These are phyloP conservation scores for Rhodotorula sp. DNA, from an alignment of 1,284 basidiomycete species.

Conservation along the genomic window DNA sequence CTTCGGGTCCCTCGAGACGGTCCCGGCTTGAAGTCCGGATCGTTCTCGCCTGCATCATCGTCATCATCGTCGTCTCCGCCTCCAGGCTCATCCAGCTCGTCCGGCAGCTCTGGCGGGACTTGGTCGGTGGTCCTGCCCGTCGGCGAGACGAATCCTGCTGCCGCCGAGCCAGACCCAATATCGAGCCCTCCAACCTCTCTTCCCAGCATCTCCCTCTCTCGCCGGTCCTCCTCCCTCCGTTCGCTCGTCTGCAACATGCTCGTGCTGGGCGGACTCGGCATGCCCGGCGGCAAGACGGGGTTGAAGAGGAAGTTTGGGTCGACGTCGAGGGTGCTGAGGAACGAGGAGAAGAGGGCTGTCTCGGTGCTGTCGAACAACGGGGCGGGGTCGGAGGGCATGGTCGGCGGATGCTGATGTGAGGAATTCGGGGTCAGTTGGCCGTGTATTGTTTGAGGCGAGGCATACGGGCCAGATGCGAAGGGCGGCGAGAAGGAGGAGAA, in stretches of 20 bases:
- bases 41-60: slow-evolving; percentile 11
- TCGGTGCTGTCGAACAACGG: slow-evolving; percentile 33
- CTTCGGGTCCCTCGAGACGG: background rate
- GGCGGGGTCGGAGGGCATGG: background rate
- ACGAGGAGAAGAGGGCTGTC: slow-evolving; percentile 28
- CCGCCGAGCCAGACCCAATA: background rate
- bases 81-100: background rate
- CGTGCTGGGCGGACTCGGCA: slow-evolving; percentile 30
- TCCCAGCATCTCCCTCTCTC: slow-evolving; percentile 28
- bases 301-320: slow-evolving; percentile 38
- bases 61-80: slow-evolving; percentile 3
- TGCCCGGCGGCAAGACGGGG: slow-evolving; percentile 35
- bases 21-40: slow-evolving; percentile 13
- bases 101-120: no score
- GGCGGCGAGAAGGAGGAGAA: slow-evolving; percentile 1
- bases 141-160: background rate
- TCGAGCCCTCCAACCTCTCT: slow-evolving; percentile 10
- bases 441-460: no score
- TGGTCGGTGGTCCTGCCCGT: background rate
- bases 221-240: background rate
- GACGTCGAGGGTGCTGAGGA: slow-evolving; percentile 35
- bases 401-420: background rate
- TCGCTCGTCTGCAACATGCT: background rate
- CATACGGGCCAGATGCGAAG: no score
- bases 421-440: no score